Conservation (phyloP, 2,329 filamentous ascomycete species). For the Harringtonia aguacate region DNA sequence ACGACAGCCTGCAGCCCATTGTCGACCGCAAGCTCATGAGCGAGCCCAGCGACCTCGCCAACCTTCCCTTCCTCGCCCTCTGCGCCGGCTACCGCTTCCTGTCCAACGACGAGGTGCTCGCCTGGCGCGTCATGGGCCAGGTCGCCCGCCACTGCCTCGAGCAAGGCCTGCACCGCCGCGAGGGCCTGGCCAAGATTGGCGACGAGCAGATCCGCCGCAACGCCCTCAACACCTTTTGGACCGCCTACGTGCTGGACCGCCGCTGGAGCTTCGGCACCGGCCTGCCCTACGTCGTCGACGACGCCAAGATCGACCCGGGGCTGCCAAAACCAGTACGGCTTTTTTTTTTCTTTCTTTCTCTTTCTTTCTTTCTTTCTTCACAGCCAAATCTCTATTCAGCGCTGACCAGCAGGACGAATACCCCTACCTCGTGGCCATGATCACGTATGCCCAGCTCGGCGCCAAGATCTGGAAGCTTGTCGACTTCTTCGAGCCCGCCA, state of each 20-base stretch:
- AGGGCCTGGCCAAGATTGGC: slow-evolving; percentile 28
- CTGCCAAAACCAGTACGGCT: slow-evolving; percentile 59
- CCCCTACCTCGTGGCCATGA: slow-evolving; percentile 75
- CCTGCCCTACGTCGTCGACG: slow-evolving; percentile 34
- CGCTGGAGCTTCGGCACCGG: slow-evolving; percentile 42
- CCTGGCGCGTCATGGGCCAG: slow-evolving; percentile 80
- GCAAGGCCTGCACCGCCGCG: slow-evolving; percentile 40
- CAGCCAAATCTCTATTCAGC: too few species aligned
- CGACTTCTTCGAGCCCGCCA: slow-evolving; percentile 51
- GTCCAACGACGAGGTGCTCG: slow-evolving; percentile 72
- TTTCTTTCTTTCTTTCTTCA: slow-evolving; percentile 35
- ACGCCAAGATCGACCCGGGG: slow-evolving; percentile 37
- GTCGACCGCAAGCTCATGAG: slow-evolving; percentile 56
- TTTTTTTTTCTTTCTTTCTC: slow-evolving; percentile 54
- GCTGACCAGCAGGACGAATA: slow-evolving; percentile 28
- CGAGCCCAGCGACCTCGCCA: slow-evolving; percentile 35
- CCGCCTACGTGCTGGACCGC: slow-evolving; percentile 38
- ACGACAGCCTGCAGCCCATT: slow-evolving; percentile 61
- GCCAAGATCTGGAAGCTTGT: slow-evolving; percentile 82
- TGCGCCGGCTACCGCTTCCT: slow-evolving; percentile 67
- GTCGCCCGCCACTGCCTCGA: slow-evolving; percentile 47
- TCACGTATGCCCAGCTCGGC: slow-evolving; percentile 70
- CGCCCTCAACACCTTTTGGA: slow-evolving; percentile 35
- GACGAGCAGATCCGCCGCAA: slow-evolving; percentile 18
- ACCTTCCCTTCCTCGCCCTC: slow-evolving; percentile 40